Evolutionary conservation across 805 yeast genomes (phyloP).

Genomic region (Brettanomyces bruxellensis): DNA sequence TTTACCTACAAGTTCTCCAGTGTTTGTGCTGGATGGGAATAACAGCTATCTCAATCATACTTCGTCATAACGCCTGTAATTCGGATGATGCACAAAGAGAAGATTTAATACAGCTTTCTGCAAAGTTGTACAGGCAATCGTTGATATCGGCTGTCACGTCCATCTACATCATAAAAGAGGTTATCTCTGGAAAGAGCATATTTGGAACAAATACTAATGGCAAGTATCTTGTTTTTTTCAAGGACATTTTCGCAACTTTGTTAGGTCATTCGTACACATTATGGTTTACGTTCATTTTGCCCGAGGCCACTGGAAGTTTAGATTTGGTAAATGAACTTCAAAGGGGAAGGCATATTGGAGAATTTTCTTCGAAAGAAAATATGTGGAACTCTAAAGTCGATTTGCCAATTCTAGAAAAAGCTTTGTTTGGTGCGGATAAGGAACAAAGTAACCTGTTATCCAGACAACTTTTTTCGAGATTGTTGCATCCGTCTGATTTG

Average conservation of each 20-base stretch:
- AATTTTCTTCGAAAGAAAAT: no score
- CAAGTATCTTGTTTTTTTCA: neutral
- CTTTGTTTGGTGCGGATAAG: neutral
- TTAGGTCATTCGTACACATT: neutral
- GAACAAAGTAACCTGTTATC: neutral
- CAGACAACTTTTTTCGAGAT: no score
- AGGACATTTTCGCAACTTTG: neutral
- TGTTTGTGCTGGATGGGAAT: neutral
- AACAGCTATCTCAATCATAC: neutral
- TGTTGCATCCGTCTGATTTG: no score
- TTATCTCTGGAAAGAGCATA: neutral
- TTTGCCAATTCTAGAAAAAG: neutral
- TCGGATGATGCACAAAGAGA: neutral
- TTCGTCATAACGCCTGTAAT: neutral
- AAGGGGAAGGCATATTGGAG: neutral
- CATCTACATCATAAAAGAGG: conserved; percentile 5
- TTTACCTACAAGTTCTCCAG: neutral
- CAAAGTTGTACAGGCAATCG: neutral
- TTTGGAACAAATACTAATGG: neutral
- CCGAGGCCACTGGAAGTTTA: neutral
- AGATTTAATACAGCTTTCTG: neutral
- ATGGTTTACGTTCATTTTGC: neutral
- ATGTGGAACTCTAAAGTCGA: neutral
- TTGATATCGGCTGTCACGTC: conserved; percentile 1
- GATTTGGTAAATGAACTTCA: neutral